Evolutionary conservation across 2,329 filamentous ascomycete genomes (phyloP).

Genomic region (Dendryphion nanum): DNA sequence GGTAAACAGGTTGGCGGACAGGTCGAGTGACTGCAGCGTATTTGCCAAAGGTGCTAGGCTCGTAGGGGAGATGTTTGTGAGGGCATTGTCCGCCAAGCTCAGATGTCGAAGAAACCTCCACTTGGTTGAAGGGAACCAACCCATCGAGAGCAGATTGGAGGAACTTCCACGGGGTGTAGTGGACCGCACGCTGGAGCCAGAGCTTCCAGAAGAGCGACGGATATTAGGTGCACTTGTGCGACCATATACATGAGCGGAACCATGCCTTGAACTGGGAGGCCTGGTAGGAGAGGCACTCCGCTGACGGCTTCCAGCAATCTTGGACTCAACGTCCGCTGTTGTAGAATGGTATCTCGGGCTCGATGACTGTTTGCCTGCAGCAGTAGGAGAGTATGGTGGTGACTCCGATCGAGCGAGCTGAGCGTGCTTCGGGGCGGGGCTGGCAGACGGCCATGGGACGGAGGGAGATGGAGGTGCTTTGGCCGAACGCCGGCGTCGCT

Average conservation of each 20-base stretch:
- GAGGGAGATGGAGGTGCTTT: constrained; percentile 82
- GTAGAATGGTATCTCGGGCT: constrained; percentile 46
- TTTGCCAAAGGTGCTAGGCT: constrained; percentile 81
- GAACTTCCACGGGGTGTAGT: constrained; percentile 64
- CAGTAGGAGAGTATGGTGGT: constrained; percentile 46
- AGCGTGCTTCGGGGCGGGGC: constrained; percentile 61
- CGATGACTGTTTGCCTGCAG: constrained; percentile 45
- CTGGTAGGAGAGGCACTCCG: constrained; percentile 81
- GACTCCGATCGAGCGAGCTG: constrained; percentile 70
- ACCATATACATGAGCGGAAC: constrained; percentile 61
- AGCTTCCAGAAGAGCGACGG: constrained; percentile 88
- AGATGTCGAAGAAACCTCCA: constrained; percentile 95
- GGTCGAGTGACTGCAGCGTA: constrained; percentile 85
- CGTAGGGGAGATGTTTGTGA: constrained; percentile 73
- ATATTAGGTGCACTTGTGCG: constrained; percentile 71
- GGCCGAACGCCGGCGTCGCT: constrained; percentile 79
- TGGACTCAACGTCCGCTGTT: constrained; percentile 56
- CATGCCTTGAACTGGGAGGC: constrained; percentile 72
- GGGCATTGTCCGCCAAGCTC: constrained; percentile 84
- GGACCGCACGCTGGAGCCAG: constrained; percentile 70
- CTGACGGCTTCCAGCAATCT: constrained; percentile 45
- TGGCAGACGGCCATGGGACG: constrained; percentile 63
- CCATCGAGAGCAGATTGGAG: constrained; percentile 71
- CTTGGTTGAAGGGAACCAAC: constrained; percentile 76
- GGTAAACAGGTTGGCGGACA: constrained; percentile 90